Evolutionary conservation across 2,329 filamentous ascomycete genomes (phyloP).

Genomic region (Fusarium sterilihyphosum): DNA sequence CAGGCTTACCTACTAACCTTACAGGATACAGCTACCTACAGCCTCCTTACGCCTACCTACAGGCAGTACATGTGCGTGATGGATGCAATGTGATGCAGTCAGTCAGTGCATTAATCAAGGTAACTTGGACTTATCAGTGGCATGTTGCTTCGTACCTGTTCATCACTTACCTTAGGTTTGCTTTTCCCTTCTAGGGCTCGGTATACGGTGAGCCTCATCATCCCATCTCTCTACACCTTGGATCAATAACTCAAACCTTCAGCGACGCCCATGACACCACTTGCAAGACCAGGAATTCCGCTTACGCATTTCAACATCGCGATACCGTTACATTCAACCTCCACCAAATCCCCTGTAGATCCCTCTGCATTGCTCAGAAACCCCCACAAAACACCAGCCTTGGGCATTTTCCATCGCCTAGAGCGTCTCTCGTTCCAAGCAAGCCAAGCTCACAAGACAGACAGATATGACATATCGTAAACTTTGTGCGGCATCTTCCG

Average conservation of each 20-base stretch:
- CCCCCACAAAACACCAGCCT: not conserved
- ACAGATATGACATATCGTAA: not conserved
- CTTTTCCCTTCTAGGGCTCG: not conserved
- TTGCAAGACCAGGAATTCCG: not conserved
- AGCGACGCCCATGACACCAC: constrained; percentile 11
- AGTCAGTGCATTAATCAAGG: not conserved
- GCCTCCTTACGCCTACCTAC: not conserved
- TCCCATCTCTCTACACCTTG: not conserved
- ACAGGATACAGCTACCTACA: not conserved
- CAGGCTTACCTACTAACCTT: not conserved
- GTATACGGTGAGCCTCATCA: not conserved
- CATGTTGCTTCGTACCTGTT: not conserved
- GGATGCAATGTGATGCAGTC: not conserved
- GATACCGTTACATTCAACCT: constrained; percentile 16
- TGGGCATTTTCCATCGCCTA: constrained; percentile 17
- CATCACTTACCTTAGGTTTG: not conserved
- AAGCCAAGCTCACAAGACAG: not conserved
- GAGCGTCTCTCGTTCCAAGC: constrained; percentile 4
- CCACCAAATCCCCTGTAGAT: constrained; percentile 7
- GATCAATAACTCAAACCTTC: not conserved
- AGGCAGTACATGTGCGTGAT: not conserved
- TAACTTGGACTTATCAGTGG: not conserved
- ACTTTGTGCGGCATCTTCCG: not conserved
- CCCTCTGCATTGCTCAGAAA: not conserved
- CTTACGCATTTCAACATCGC: not conserved